A percentile compares a stretch with the other conserved stretches of the same genome.
phyloP scores from a whole-genome alignment of 495 filamentous ascomycete genomes.

The Talaromyces adpressus region DNA sequence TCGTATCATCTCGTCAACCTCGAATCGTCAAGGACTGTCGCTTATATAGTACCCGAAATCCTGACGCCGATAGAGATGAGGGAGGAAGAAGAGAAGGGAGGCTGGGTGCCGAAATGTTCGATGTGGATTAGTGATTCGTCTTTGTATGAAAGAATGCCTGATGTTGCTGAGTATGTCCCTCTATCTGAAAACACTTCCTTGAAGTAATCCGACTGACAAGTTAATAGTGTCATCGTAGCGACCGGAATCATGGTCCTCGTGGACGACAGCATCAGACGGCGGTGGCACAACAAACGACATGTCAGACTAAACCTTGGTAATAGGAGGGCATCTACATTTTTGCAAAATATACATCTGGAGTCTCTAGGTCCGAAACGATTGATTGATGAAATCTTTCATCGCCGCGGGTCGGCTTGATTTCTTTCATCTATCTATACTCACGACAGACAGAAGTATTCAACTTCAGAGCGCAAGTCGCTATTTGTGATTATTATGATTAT shows the following conservation, averaged over 20 bases:
- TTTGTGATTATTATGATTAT: not conserved
- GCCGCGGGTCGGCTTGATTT: conserved; percentile 33
- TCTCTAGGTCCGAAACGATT: conserved; percentile 63
- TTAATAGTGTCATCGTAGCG: conserved; percentile 71
- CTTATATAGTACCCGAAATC: conserved; percentile 78
- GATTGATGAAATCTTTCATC: conserved; percentile 74
- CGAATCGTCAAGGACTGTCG: conserved; percentile 56
- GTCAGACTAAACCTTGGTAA: conserved; percentile 49
- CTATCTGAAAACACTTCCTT: conserved; percentile 4
- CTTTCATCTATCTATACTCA: not conserved
- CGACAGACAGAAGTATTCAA: not conserved
- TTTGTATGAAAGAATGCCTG: conserved; percentile 59
- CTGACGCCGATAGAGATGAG: conserved; percentile 59
- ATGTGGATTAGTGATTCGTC: conserved; percentile 77
- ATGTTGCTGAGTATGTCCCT: conserved; percentile 85
- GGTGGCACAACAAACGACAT: conserved; percentile 61
- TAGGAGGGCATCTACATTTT: conserved; percentile 41
- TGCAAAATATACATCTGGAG: conserved; percentile 50
- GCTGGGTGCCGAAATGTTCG: conserved; percentile 85
- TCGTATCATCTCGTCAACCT: conserved; percentile 73
- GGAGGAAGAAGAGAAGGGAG: conserved; percentile 74
- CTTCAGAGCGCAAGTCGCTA: not conserved
- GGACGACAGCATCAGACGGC: conserved; percentile 83
- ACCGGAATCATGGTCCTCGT: conserved; percentile 86
- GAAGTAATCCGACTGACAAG: not conserved